Percentiles rank a stretch among this genome's conserved stretches.
phyloP scores from a whole-genome alignment of 768 basidiomycete species.

The Lactifluus hygrophoroides region DNA sequence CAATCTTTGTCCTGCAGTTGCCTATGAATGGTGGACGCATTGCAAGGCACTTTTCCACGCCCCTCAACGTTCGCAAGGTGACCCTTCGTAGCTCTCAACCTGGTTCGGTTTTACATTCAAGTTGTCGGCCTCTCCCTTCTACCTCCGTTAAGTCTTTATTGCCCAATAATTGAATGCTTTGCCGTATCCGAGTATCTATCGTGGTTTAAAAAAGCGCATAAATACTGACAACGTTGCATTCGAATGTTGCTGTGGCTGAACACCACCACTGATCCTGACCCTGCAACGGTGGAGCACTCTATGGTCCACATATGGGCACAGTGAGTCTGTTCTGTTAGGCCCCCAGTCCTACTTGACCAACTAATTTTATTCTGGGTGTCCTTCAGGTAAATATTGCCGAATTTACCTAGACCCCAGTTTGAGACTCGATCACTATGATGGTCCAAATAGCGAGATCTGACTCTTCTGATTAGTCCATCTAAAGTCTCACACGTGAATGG shows the following conservation, averaged over 20 bases:
- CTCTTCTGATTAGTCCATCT: conserved; percentile 16
- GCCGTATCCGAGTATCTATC: conserved; percentile 31
- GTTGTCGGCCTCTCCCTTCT: conserved; percentile 15
- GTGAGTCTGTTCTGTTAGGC: conserved; percentile 18
- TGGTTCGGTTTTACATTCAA: not conserved
- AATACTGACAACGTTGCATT: not conserved
- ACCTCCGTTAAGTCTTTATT: conserved; percentile 28
- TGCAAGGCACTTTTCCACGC: conserved; percentile 27
- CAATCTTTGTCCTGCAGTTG: conserved; percentile 30
- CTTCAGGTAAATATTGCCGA: conserved; percentile 32
- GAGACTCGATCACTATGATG: conserved; percentile 29
- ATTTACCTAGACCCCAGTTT: conserved; percentile 27
- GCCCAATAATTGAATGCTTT: conserved; percentile 33
- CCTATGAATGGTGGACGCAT: no score
- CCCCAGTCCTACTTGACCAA: not conserved
- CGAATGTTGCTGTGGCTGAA: conserved; percentile 34
- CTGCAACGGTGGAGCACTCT: conserved; percentile 35
- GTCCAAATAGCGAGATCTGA: not conserved
- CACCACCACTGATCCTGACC: conserved; percentile 29
- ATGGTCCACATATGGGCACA: conserved; percentile 31
- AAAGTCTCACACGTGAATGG: conserved; percentile 27
- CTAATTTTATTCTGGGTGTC: conserved; percentile 23
- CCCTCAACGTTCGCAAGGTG: conserved; percentile 26
- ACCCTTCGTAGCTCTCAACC: conserved; percentile 20
- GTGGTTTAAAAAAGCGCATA: not conserved